A percentile compares a stretch with the other conserved stretches of the same genome.
These are phyloP conservation scores for Vigna reflexopilosa DNA, from an alignment of 306 rosid genomes.

Conservation along the genomic window DNA sequence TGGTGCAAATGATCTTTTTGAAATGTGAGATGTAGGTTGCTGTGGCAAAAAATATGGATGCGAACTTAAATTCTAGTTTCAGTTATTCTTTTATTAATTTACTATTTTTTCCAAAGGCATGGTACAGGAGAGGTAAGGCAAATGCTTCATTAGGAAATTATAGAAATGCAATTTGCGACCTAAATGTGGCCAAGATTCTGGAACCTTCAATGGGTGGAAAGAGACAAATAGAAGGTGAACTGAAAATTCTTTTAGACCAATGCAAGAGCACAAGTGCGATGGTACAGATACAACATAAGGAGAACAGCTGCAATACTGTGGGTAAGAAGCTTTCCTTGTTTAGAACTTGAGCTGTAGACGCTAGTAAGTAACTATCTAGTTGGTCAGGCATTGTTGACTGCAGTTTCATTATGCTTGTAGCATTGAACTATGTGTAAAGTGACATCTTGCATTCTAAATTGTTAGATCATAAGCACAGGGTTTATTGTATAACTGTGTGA, in stretches of 20 bases:
- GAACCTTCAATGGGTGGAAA: slow-evolving; percentile 70
- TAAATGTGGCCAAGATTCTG: slow-evolving; percentile 64
- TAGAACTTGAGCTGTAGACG: slow-evolving; percentile 24
- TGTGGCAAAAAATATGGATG: slow-evolving; percentile 23
- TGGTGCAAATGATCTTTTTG: slow-evolving; percentile 6
- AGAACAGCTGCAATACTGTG: slow-evolving; percentile 47
- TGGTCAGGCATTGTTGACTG: slow-evolving; percentile 23
- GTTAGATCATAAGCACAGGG: not conserved
- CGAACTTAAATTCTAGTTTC: slow-evolving; percentile 33
- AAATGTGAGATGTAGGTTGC: slow-evolving; percentile 23
- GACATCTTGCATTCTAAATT: slow-evolving; percentile 35
- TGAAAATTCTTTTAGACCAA: slow-evolving; percentile 57
- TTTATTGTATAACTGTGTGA: not conserved
- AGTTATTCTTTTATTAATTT: slow-evolving; percentile 23
- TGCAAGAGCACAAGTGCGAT: slow-evolving; percentile 43
- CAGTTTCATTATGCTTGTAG: slow-evolving; percentile 32
- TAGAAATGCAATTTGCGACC: slow-evolving; percentile 71
- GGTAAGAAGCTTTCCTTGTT: slow-evolving; percentile 59
- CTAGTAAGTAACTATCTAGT: slow-evolving; percentile 31
- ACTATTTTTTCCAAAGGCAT: slow-evolving; percentile 61
- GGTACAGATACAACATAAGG: slow-evolving; percentile 47
- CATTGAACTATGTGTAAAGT: slow-evolving; percentile 30
- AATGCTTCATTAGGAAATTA: slow-evolving; percentile 68
- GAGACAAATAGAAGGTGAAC: slow-evolving; percentile 74
- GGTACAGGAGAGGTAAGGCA: slow-evolving; percentile 85